These are phyloP conservation scores for Blechomonas ayalai DNA, from an alignment of 208 protist genomes.

Conservation along the genomic window DNA sequence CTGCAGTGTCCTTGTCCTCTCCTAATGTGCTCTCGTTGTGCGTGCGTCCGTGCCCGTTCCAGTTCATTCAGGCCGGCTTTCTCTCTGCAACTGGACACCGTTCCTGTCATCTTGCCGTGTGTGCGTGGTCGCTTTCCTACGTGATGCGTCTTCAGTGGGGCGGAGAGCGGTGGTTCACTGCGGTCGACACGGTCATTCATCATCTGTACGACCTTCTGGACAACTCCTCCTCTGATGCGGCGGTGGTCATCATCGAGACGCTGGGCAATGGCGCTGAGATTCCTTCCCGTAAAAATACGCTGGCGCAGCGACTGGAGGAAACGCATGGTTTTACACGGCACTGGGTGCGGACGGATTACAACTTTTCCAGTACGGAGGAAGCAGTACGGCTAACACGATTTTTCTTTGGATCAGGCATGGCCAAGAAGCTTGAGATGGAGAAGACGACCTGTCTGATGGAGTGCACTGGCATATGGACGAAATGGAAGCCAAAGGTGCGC, in stretches of 20 bases:
- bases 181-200: conserved; percentile 36
- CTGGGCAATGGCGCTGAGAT: conserved; percentile 47
- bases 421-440: conserved; percentile 6
- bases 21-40: conserved; percentile 26
- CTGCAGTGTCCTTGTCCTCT: too few species aligned
- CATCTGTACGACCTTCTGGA: conserved; percentile 27
- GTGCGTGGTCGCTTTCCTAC: conserved; percentile 82
- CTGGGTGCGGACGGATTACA: conserved; percentile 82
- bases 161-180: conserved; percentile 47
- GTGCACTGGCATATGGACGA: conserved; percentile 79
- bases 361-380: conserved; percentile 38
- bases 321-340: conserved; percentile 40
- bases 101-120: conserved; percentile 44
- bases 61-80: conserved; percentile 30
- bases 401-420: conserved; percentile 64
- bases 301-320: conserved; percentile 49
- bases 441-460: conserved; percentile 33
- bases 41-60: conserved; percentile 40
- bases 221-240: conserved; percentile 22
- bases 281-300: conserved; percentile 61
- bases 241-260: conserved; percentile 73
- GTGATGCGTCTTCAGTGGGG: conserved; percentile 77
- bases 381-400: conserved; percentile 58
- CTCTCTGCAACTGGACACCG: conserved; percentile 25
- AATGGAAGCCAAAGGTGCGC: conserved; percentile 49